Conservation (phyloP, 306 rosid genomes). For the Gleditsia sinensis region DNA sequence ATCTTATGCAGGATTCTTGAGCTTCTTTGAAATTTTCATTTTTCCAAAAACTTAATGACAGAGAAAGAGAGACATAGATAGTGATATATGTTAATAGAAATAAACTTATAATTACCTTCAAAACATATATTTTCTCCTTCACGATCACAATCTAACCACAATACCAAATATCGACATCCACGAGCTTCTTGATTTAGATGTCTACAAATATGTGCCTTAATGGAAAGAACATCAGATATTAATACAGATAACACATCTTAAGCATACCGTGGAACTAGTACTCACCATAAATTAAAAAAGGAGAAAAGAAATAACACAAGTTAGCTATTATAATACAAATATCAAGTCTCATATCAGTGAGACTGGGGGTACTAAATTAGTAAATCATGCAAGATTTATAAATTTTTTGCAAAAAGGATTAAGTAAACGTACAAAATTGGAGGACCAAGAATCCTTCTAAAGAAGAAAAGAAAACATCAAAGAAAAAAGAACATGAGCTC, state of each 20-base stretch:
- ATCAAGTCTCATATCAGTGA: conserved; percentile 9
- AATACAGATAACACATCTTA: conserved; percentile 28
- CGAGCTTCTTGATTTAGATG: conserved; percentile 95
- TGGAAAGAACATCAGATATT: conserved; percentile 36
- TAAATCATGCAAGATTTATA: neutral
- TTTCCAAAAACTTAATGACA: too few relatives aligned
- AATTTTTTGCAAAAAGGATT: too few relatives aligned
- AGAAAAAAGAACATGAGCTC: too few relatives aligned
- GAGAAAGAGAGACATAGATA: conserved; percentile 4
- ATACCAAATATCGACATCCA: conserved; percentile 75
- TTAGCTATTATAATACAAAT: neutral
- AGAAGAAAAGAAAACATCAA: too few relatives aligned
- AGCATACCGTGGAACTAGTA: conserved; percentile 21
- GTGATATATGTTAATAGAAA: conserved; percentile 18
- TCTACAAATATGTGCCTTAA: conserved; percentile 82
- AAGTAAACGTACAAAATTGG: too few relatives aligned
- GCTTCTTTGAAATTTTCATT: too few relatives aligned
- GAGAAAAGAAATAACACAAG: neutral
- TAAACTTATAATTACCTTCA: conserved; percentile 62
- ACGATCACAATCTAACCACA: conserved; percentile 98
- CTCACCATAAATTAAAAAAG: neutral
- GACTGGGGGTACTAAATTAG: conserved; percentile 9
- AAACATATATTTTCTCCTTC: conserved; percentile 99
- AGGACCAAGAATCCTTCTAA: too few relatives aligned
- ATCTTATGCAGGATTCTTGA: too few relatives aligned